Evolutionary conservation across 2,329 filamentous ascomycete genomes (phyloP), one percentile per base, ranked within the genome.

Genomic region (Alternaria gaisen): DNA sequence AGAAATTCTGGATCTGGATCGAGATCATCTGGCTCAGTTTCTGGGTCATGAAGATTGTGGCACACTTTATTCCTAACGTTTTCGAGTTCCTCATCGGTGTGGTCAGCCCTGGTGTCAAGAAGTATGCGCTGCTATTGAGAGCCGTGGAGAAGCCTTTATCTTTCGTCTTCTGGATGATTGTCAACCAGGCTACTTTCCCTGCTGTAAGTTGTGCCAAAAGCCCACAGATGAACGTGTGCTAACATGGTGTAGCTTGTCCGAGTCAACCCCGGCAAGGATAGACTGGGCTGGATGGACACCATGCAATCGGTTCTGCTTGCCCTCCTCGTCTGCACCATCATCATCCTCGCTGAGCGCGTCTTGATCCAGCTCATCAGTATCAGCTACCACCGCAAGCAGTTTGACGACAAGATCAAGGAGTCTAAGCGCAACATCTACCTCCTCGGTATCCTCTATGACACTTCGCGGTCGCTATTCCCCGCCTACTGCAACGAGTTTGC

Each of bases 401-500:
- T 95, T 78, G 88, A 91, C 70, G 87, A 88, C 28, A 85, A 85
- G 73, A 98, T 99, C 83, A 91, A 92, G 78, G 90, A 93, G 42
- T 97, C 93, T 24, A 98, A 99, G 83, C 90, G 88, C 58, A 92
- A 94, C 68, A 87, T 98, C 48, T 86, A 88, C 73, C 86, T 98
- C 3, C 84, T 99, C 2, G 90, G 91, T 18, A 82, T 95, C 30
- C 88, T 99, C 56, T 97, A 96, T 77, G 94, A 98, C 66, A 93
- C 94, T 20, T 97, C 94, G 3, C 87, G 93, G 54, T 86, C 88
- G 5, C 84, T 98, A 52, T 99, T 98, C 74, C 95, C 95, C 26
- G 91, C 93, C 80, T 97, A 97, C 81, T 97, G 93, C 80, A 85
- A 84, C 24, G 94, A 98, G 72, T 98, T 99, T 71, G 84, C 86